phyloP scores from a whole-genome alignment of 805 yeast genomes.

The Sugiyamaella chiloensis region DNA sequence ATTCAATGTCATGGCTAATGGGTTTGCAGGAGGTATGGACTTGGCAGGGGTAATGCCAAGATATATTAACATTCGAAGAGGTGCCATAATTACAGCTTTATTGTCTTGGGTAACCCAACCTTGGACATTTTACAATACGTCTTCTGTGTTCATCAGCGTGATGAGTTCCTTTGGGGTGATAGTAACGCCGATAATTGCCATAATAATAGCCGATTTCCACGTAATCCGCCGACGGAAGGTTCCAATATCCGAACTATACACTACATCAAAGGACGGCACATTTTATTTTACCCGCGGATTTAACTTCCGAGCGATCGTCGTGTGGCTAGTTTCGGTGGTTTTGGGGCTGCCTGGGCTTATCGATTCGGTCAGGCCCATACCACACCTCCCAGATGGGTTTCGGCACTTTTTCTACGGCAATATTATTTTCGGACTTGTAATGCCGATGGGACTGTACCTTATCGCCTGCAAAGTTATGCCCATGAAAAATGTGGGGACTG shows the following conservation, averaged over 20 bases:
- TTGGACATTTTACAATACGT: constrained; percentile 39
- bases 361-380: constrained; percentile 17
- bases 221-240: constrained; percentile 39
- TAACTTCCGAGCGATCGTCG: constrained; percentile 41
- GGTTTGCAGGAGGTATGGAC: constrained; percentile 51
- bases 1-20: constrained; percentile 33
- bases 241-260: constrained; percentile 41
- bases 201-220: constrained; percentile 39
- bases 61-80: constrained; percentile 43
- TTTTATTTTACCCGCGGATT: constrained; percentile 41
- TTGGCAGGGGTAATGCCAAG: constrained; percentile 46
- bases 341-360: constrained; percentile 27
- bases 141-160: constrained; percentile 36
- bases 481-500: constrained; percentile 30
- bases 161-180: constrained; percentile 40
- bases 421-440: background rate
- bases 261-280: constrained; percentile 23
- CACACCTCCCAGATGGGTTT: constrained; percentile 54
- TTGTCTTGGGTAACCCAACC: constrained; percentile 34
- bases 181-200: constrained; percentile 39
- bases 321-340: constrained; percentile 36
- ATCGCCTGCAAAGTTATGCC: constrained; percentile 38
- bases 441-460: constrained; percentile 34
- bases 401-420: constrained; percentile 36
- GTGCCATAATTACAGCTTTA: constrained; percentile 36